Conservation (phyloP, 2,329 filamentous ascomycete species). For the Colletotrichum liaoningense region DNA sequence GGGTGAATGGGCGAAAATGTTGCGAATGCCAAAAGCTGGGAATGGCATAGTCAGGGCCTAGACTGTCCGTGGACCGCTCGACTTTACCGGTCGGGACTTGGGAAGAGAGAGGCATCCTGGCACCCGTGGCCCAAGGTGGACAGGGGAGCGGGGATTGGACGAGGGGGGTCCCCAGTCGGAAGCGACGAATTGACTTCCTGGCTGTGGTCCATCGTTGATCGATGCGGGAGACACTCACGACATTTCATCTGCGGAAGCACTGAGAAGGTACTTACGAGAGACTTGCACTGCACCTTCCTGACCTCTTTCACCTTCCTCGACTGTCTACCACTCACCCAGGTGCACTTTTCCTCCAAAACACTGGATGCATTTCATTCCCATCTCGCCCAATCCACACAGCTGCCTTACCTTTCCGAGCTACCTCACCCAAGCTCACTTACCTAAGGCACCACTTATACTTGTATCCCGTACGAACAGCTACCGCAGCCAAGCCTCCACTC, state of each 20-base stretch:
- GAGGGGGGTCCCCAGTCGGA: slow-evolving; percentile 20
- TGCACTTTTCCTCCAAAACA: background rate
- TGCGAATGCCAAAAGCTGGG: slow-evolving; percentile 1
- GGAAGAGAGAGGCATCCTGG: background rate
- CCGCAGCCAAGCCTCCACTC: background rate
- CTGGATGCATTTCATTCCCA: background rate
- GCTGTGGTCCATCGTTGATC: slow-evolving; percentile 30
- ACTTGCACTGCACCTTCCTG: background rate
- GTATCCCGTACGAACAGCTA: background rate
- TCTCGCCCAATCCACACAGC: background rate
- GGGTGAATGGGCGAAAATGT: background rate
- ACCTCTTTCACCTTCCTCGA: background rate
- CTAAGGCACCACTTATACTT: background rate
- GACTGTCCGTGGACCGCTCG: slow-evolving; percentile 20
- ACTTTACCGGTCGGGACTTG: slow-evolving; percentile 23
- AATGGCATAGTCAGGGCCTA: slow-evolving; percentile 26
- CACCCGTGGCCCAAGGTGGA: background rate
- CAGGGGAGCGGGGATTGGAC: background rate
- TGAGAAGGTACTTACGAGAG: slow-evolving; percentile 4
- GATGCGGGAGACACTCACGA: slow-evolving; percentile 3
- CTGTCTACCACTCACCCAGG: background rate
- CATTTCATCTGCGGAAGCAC: too few species aligned
- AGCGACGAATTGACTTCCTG: slow-evolving; percentile 29
- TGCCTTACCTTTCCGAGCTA: background rate
- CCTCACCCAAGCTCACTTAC: too few species aligned